A percentile compares a stretch with the other conserved stretches of the same genome.
These are phyloP conservation scores for Lentinula sp. DNA, from an alignment of 768 basidiomycete genomes.

Conservation along the genomic window DNA sequence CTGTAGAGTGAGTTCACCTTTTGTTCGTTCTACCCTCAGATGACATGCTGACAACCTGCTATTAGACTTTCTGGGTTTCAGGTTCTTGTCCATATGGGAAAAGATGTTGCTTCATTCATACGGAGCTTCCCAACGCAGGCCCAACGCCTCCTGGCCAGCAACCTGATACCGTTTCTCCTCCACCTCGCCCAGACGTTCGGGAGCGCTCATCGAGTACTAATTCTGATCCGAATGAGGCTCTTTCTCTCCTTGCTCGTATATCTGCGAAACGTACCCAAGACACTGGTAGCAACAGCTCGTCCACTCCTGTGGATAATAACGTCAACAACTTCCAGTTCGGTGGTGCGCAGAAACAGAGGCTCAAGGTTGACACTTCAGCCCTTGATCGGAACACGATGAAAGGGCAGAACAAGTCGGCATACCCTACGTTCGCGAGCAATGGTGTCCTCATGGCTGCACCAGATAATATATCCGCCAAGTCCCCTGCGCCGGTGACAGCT, in stretches of 20 bases:
- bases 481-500: slow-evolving; percentile 77
- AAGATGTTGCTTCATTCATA: slow-evolving; percentile 91
- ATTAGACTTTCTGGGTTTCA: slow-evolving; percentile 88
- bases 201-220: slow-evolving; percentile 68
- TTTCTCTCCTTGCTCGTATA: slow-evolving; percentile 75
- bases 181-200: slow-evolving; percentile 44
- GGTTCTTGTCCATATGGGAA: slow-evolving; percentile 92
- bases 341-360: slow-evolving; percentile 61
- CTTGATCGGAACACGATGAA: slow-evolving; percentile 51
- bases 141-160: slow-evolving; percentile 30
- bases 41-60: neutral
- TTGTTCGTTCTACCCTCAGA: neutral
- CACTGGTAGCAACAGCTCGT: slow-evolving; percentile 24
- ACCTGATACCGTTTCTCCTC: slow-evolving; percentile 39
- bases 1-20: slow-evolving; percentile 58
- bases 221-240: slow-evolving; percentile 74
- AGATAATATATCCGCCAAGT: slow-evolving; percentile 57
- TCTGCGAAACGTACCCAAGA: slow-evolving; percentile 59
- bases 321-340: slow-evolving; percentile 43
- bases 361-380: slow-evolving; percentile 71
- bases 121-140: slow-evolving; percentile 64
- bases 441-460: slow-evolving; percentile 53
- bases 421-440: slow-evolving; percentile 60
- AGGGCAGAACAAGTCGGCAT: slow-evolving; percentile 82
- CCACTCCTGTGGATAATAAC: slow-evolving; percentile 52